phyloP scores from a whole-genome alignment of 345 rosid species.

The Hibiscus syriacus region DNA sequence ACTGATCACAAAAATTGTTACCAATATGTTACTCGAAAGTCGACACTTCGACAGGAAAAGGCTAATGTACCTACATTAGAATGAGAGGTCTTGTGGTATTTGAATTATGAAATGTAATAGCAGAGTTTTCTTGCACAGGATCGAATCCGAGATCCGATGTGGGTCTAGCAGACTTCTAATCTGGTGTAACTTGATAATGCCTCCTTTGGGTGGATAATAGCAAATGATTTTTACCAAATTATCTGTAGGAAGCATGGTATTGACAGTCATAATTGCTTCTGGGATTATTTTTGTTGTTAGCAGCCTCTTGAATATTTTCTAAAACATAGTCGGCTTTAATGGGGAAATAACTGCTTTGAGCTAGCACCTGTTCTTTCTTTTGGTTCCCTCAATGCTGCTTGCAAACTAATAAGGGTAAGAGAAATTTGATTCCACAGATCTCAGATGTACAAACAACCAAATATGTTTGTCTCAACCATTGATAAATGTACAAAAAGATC shows the following conservation, averaged over 20 bases:
- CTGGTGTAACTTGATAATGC: slow-evolving; percentile 10
- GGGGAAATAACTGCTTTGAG: neutral
- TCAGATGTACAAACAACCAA: too few relatives aligned
- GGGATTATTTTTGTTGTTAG: neutral
- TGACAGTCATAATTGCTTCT: neutral
- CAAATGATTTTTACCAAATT: neutral
- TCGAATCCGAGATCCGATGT: slow-evolving; percentile 28
- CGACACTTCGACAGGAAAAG: slow-evolving; percentile 1
- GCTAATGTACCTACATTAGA: slow-evolving; percentile 15
- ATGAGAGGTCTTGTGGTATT: slow-evolving; percentile 2
- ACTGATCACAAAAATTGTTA: slow-evolving; percentile 14
- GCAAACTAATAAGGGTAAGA: too few relatives aligned
- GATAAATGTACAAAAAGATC: too few relatives aligned
- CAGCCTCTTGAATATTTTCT: neutral
- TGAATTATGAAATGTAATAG: slow-evolving; percentile 4
- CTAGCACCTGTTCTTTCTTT: neutral
- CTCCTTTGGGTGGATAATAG: slow-evolving; percentile 15
- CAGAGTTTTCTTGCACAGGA: slow-evolving; percentile 34
- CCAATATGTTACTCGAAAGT: neutral
- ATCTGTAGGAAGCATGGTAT: neutral
- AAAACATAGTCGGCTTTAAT: neutral
- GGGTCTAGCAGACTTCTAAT: slow-evolving; percentile 14
- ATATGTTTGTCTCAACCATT: too few relatives aligned
- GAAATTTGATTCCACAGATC: too few relatives aligned
- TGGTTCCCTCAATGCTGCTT: too few relatives aligned